A percentile compares a stretch with the other conserved stretches of the same genome.
Evolutionary conservation across 257 asterid genomes (phyloP).

Genomic region (Linaria vulgaris): DNA sequence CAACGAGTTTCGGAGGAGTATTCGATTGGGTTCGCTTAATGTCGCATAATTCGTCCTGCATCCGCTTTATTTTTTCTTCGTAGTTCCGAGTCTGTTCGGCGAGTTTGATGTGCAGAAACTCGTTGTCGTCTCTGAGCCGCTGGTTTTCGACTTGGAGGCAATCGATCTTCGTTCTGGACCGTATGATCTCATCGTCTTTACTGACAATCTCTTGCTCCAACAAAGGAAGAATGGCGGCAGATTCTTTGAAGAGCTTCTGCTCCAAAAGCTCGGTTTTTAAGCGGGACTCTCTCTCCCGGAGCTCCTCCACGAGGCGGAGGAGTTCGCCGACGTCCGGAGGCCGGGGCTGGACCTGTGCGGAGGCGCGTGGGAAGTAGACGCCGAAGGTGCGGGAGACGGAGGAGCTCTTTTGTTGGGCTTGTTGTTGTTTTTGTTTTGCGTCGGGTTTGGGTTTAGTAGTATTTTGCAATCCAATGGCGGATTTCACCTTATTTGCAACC

Average conservation of each 20-base stretch:
- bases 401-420: no score
- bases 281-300: slow-evolving; percentile 80
- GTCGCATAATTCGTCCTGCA: slow-evolving; percentile 63
- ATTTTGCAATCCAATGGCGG: slow-evolving; percentile 71
- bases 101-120: slow-evolving; percentile 65
- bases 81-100: slow-evolving; percentile 53
- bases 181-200: slow-evolving; percentile 61
- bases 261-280: slow-evolving; percentile 79
- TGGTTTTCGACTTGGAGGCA: slow-evolving; percentile 80
- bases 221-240: slow-evolving; percentile 77
- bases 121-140: slow-evolving; percentile 66
- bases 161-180: slow-evolving; percentile 49
- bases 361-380: slow-evolving; percentile 87
- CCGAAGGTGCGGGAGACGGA: slow-evolving; percentile 74
- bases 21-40: slow-evolving; percentile 53
- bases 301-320: slow-evolving; percentile 65
- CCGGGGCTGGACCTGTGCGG: slow-evolving; percentile 95
- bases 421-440: slow-evolving; percentile 30
- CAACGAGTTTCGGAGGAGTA: slow-evolving; percentile 39
- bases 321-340: slow-evolving; percentile 85
- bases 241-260: slow-evolving; percentile 66
- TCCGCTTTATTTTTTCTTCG: slow-evolving; percentile 49
- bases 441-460: slow-evolving; percentile 45
- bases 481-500: slow-evolving; percentile 86
- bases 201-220: slow-evolving; percentile 59